phyloP scores from a whole-genome alignment of 345 rosid species.

The Bruguiera gymnorhiza region DNA sequence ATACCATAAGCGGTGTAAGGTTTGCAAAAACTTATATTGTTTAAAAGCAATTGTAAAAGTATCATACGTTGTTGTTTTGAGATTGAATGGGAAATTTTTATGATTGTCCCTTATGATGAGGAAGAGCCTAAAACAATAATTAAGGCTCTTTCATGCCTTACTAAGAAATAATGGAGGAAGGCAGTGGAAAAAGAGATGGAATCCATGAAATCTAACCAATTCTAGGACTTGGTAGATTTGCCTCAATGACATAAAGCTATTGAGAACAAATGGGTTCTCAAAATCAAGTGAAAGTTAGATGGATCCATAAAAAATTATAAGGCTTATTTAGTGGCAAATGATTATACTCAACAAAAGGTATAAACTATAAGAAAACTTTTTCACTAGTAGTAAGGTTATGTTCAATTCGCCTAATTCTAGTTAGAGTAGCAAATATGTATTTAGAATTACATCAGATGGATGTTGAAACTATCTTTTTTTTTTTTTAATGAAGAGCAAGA shows the following conservation, averaged over 20 bases:
- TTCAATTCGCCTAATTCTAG: too few relatives aligned
- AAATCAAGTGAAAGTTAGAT: neutral
- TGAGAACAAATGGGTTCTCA: neutral
- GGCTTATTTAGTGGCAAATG: too few relatives aligned
- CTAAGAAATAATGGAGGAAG: neutral
- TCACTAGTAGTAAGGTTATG: too few relatives aligned
- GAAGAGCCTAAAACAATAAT: neutral
- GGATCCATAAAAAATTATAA: neutral
- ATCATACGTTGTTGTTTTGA: neutral
- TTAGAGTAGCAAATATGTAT: neutral
- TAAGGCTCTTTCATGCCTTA: neutral
- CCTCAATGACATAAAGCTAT: neutral
- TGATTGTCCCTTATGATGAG: neutral
- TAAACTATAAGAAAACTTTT: too few relatives aligned
- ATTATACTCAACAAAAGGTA: too few relatives aligned
- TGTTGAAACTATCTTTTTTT: neutral
- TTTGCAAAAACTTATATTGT: neutral
- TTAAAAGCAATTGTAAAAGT: neutral
- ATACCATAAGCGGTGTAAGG: neutral
- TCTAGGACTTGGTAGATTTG: neutral
- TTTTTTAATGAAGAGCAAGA: neutral
- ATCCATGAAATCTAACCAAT: neutral
- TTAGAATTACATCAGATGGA: neutral
- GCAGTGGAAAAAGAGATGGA: neutral
- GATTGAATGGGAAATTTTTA: neutral